Evolutionary conservation across 2,329 filamentous ascomycete species (phyloP).

Genomic region (Fusarium mexicanum): DNA sequence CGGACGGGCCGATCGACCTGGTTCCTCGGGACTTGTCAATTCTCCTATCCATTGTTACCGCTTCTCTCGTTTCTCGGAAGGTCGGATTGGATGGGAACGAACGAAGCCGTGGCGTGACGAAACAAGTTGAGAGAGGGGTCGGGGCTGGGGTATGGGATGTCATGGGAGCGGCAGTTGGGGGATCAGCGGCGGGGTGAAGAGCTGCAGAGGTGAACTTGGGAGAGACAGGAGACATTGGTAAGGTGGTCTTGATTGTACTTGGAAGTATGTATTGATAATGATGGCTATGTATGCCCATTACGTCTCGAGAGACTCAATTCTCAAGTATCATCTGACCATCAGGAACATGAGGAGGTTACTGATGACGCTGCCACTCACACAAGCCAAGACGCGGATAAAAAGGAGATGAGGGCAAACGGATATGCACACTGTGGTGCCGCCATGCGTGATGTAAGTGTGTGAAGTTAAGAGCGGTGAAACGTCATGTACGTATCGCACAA

Average conservation of each 20-base stretch:
- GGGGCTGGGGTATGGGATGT: constrained; percentile 10
- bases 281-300: not conserved
- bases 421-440: constrained; percentile 8
- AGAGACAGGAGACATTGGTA: not conserved
- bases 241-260: not conserved
- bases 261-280: not conserved
- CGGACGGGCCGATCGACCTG: constrained; percentile 1
- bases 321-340: not conserved
- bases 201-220: not conserved
- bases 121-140: not conserved
- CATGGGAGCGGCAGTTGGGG: constrained; percentile 12
- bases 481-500: not conserved
- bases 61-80: not conserved
- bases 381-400: not conserved
- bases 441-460: constrained; percentile 3
- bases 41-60: not conserved
- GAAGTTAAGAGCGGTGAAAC: not conserved
- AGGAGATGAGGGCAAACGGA: not conserved
- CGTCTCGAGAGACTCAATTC: not conserved
- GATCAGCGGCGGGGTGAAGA: constrained; percentile 14
- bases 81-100: not conserved
- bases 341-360: not conserved
- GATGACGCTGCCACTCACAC: not conserved
- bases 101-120: constrained; percentile 6
- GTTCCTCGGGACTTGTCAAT: not conserved